Conservation (phyloP, 257 asterid species). For the Solanum bulbocastanum region DNA sequence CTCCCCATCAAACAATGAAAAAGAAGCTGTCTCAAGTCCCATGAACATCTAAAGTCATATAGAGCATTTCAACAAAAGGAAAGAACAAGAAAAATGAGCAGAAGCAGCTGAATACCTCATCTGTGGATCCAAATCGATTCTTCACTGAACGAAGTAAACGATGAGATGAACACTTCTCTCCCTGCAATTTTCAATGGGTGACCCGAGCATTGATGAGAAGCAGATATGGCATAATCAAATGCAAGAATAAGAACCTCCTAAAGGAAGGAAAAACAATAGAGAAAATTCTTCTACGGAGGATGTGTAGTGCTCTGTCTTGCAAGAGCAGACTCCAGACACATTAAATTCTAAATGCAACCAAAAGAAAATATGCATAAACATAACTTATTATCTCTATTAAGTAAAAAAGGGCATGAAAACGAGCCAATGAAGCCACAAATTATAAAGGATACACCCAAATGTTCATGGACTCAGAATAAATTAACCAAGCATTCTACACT, state of each 20-base stretch:
- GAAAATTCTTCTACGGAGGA: not conserved
- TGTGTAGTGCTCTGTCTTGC: not conserved
- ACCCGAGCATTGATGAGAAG: not conserved
- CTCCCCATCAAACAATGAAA: not conserved
- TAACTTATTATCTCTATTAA: not conserved
- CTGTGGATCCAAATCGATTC: constrained; percentile 95
- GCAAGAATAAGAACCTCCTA: not conserved
- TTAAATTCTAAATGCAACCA: not conserved
- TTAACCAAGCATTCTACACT: not conserved
- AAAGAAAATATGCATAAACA: not conserved
- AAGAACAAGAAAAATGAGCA: not conserved
- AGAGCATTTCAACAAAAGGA: not conserved
- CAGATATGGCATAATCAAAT: not conserved
- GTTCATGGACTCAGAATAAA: not conserved
- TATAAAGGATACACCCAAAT: not conserved
- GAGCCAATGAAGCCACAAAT: not conserved
- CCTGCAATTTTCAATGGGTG: constrained; percentile 44
- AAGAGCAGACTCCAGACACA: not conserved
- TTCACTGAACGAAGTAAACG: constrained; percentile 82
- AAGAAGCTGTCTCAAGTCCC: not conserved
- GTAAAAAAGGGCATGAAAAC: not conserved
- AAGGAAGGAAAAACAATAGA: not conserved
- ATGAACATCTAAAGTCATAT: not conserved
- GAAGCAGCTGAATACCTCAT: constrained; percentile 54
- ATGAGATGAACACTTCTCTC: constrained; percentile 80